phyloP scores from a whole-genome alignment of 768 basidiomycete species.

The Russula olivacea region DNA sequence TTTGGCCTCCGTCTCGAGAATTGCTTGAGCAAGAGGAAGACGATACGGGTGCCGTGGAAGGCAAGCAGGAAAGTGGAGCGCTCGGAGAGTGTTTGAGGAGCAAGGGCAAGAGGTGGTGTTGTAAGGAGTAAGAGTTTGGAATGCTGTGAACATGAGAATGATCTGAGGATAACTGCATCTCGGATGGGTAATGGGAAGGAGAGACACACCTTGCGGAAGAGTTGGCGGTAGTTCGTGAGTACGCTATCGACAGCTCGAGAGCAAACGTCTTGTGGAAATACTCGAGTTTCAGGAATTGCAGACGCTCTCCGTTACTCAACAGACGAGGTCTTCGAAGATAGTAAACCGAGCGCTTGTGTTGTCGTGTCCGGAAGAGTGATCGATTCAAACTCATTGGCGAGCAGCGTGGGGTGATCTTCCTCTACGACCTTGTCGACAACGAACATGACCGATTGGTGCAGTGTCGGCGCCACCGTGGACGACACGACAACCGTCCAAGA shows the following conservation, averaged over 20 bases:
- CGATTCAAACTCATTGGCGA: slow-evolving; percentile 32
- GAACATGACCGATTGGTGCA: slow-evolving; percentile 95
- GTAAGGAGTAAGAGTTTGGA: no score
- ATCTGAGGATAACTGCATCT: no score
- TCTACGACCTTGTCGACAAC: slow-evolving; percentile 90
- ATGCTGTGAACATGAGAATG: no score
- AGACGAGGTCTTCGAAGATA: slow-evolving; percentile 82
- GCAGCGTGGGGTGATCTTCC: slow-evolving; percentile 42
- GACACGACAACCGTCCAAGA: slow-evolving; percentile 94
- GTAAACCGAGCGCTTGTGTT: slow-evolving; percentile 61
- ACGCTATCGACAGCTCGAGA: slow-evolving; percentile 72
- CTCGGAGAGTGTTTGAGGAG: no score
- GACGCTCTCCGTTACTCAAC: slow-evolving; percentile 64
- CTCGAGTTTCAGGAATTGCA: slow-evolving; percentile 66
- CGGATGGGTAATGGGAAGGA: no score
- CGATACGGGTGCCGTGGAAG: no score
- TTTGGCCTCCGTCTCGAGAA: not conserved
- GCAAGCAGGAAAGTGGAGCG: no score
- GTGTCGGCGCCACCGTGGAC: slow-evolving; percentile 92
- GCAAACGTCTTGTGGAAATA: slow-evolving; percentile 89
- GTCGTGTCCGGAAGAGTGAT: slow-evolving; percentile 64
- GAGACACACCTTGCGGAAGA: no score
- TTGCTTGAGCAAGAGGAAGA: no score
- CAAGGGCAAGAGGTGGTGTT: no score
- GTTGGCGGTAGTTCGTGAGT: slow-evolving; percentile 72